Base-by-base conservation (phyloP, 1,139 yeast genomes). In the Saccharomyces hybrid region DNA sequence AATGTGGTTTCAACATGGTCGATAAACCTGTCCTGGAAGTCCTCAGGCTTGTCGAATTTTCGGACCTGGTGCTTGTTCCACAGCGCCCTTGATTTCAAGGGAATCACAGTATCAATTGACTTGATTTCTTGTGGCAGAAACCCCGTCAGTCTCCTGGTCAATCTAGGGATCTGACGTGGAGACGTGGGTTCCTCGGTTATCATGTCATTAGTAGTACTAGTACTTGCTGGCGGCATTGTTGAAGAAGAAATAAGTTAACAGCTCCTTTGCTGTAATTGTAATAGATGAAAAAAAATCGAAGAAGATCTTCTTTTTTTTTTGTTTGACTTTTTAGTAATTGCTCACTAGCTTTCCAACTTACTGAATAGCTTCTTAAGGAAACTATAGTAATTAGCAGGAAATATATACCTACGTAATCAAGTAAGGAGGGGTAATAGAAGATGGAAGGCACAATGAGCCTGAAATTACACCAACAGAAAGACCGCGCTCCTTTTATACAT, bases 121-220 rank as follows among this genome's bases (percentile, higher is more conserved):
- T 85, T 83, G 64, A 90, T 86, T 70, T 90, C 96, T 63, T 88
- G 86, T 20, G 96, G 96, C 13, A 96, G 84, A 72, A 89, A 87
- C 47, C 97, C 96, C 1, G 96, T 88, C 65, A 88, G 79, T 54
- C 96, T 83, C 66, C 96, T 79, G 65, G 82, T 83, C 55, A 76
- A 74, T 46, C 69, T 63, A 9, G 68, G 70, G 34, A 62, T 57
- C 41, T 60, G 64, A 26, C 56, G 62, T 38, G 67, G 66, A 11
- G 66, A 57, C 28, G 61, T 58, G 11, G 66, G 67, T 55, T 66
- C 68, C 52, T 61, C 70, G 5, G 63, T 57, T 23, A 64, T 66
- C 61, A 65, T 57, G 53, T 66, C 70, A 56, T 65, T 65, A 9
- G 64, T 59, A 25, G 62, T 56, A 26, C 61, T 58, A 3, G 63